Evolutionary conservation across 805 yeast species (phyloP), one percentile per base, ranked within the genome.

Genomic region (Metschnikowia gelsemii): DNA sequence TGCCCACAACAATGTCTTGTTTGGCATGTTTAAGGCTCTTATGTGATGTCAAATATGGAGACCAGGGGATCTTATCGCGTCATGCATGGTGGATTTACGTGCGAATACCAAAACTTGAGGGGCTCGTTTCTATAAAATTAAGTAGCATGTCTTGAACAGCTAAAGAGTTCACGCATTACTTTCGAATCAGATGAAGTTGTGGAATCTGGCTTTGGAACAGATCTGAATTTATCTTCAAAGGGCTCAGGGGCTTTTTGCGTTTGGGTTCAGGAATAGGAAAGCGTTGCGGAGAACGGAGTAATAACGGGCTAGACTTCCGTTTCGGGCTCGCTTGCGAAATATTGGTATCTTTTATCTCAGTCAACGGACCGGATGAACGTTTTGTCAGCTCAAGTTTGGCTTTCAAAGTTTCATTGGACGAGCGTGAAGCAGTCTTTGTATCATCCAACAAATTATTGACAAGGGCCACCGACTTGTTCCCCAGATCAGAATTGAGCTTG

Each of bases 141-240:
- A n/a, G n/a, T n/a, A n/a, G n/a, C n/a, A n/a, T n/a, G n/a, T n/a
- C n/a, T n/a, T n/a, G n/a, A n/a, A n/a, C n/a, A n/a, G n/a, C n/a
- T n/a, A n/a, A n/a, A n/a, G n/a, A n/a, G n/a, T n/a, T n/a, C n/a
- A n/a, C n/a, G n/a, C n/a, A n/a, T 20, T 39, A 33, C 2, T 40
- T 42, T 20, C 18, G 34, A 4, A 32, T 14, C n/a, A 32, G 46
- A 19, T 31, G 34, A 11, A 49, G 32, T 20, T 46, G 52, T 4
- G 52, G 52, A 16, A 49, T 49, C 29, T 38, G 42, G 31, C 52
- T 49, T 16, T 41, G 32, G 17, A 35, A 32, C 27, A 28, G 30
- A 6, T 29, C 40, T 16, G n/a, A 37, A 23, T 41, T 39, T 6
- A 29, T 21, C 17, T 33, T 39, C n/a, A 20, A 14, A 2, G 51